Evolutionary conservation across 495 filamentous ascomycete genomes (phyloP).

Genomic region (Sphaerosporella brunnea): DNA sequence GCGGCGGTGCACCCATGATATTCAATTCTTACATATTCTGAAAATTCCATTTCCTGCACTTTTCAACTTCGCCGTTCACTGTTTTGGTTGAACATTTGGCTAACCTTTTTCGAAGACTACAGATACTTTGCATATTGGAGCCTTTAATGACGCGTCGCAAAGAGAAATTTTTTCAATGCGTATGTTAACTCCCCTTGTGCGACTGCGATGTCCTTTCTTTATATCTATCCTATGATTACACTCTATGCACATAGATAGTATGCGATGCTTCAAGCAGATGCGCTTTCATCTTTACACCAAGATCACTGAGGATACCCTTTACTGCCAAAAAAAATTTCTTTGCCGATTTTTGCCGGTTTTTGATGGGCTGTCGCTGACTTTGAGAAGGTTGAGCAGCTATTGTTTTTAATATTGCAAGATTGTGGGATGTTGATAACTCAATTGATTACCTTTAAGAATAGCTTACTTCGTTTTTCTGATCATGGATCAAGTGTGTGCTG

Average conservation of each 20-base stretch:
- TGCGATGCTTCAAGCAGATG: slow-evolving; percentile 49
- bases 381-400: not conserved
- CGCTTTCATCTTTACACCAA: slow-evolving; percentile 49
- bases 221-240: slow-evolving; percentile 54
- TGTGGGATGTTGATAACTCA: not conserved
- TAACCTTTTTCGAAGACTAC: too few relatives aligned
- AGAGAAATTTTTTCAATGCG: too few relatives aligned
- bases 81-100: too few relatives aligned
- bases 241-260: slow-evolving; percentile 72
- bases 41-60: slow-evolving; percentile 27
- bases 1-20: slow-evolving; percentile 57
- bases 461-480: too few relatives aligned
- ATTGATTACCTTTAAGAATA: not conserved
- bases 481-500: not conserved
- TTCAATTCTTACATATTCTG: slow-evolving; percentile 97
- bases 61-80: too few relatives aligned
- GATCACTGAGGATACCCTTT: slow-evolving; percentile 51
- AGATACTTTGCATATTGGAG: too few relatives aligned
- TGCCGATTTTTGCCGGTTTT: too few relatives aligned
- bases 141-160: too few relatives aligned
- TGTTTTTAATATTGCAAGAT: not conserved
- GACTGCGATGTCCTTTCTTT: too few relatives aligned
- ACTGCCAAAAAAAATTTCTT: not conserved
- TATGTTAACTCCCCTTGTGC: too few relatives aligned
- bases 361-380: not conserved